Evolutionary conservation across 202 grass and related monocot species (phyloP), one percentile per base, ranked within the genome.

Genomic region (Setaria italica): DNA sequence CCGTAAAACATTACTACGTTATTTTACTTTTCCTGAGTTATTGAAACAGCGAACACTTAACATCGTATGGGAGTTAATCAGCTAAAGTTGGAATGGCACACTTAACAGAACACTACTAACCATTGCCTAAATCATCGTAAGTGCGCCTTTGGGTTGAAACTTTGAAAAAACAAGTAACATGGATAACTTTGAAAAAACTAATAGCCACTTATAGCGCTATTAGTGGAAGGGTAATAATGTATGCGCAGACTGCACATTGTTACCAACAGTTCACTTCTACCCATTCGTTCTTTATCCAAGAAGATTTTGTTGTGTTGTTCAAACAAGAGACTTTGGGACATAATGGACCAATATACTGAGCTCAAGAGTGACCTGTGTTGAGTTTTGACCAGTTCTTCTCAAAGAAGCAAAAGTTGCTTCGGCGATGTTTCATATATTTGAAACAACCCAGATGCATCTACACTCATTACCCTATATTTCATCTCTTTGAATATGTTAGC

Each of bases 161-260:
- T 82, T 82, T 15, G 25, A 73, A 71, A 77, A 46, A 55, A 77
- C 73, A 78, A 78, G 19, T 34, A 81, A 48, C 64, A 42, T 43
- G 20, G 78, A 25, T 25, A 25, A 25, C 25, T 25, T 25, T 25
- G 25, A 25, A 25, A 25, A 25, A 25, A 25, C 25, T 25, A 25
- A 25, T 25, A 25, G 25, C 25, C 25, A 54, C 68, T 68, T 82
- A 72, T 11, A 72, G 20, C 19, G 19, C 19, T 86, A 43, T 75
- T 35, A 79, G 48, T 19, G 58, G 65, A 85, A 79, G 34, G 56
- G 39, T 34, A 57, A 15, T 49, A 48, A 41, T 87, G 37, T 54
- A 41, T 3, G 20, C 62, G 29, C 20, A 65, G 73, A 74, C 19
- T 55, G 17, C 2, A 3, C 42, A 74, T 74, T 77, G 17, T 62